Base-by-base conservation (phyloP, 768 basidiomycete species). In the Trametes sanguinea region DNA sequence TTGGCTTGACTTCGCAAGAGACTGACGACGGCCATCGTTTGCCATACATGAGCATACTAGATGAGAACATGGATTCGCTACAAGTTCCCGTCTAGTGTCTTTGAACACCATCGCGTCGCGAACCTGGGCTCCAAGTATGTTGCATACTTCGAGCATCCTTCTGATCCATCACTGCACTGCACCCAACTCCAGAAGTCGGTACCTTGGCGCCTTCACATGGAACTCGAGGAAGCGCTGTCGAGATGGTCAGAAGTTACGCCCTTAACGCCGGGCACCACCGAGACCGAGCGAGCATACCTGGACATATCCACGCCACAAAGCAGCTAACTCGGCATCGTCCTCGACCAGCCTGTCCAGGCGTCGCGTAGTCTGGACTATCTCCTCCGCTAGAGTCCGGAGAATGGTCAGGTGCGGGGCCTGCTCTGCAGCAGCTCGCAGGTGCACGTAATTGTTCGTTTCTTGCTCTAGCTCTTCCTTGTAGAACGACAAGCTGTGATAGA, bases 381-480 rank as follows among this genome's bases (percentile, higher is more conserved):
- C 45, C 17, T 61, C 54, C 6, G 54, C 54, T 5, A 65, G 46
- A 8, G 54, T 51, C 11, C 42, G 57, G 5, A 67, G 62, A 11
- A 62, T 51, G 0, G 48, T 30, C 2, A 39, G n/a, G 0, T 16
- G 9, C 2, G 64, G 22, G 8, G 33, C 50, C n/a, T 53, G 51
- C 30, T 58, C 60, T 3, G 46, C 60, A 13, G 43, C 35, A 0
- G 67, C 67, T 17, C 67, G 64, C 5, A 65, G 40, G 50, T 61
- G 58, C 30, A 67, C 53, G 56, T 67, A 67, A 40, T 60, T 67
- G 29, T 48, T 60, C 33, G 46, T 61, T 27, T 67, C 67, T 5
- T 62, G 51, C 16, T 46, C 63, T 5, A 63, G 48, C 29, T 63
- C 63, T 40, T 67, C 67, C 37, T 65, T 65, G 61, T 67, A 67